Base-by-base conservation (phyloP, 2,329 filamentous ascomycete species). In the Elsinoe ampelina region DNA sequence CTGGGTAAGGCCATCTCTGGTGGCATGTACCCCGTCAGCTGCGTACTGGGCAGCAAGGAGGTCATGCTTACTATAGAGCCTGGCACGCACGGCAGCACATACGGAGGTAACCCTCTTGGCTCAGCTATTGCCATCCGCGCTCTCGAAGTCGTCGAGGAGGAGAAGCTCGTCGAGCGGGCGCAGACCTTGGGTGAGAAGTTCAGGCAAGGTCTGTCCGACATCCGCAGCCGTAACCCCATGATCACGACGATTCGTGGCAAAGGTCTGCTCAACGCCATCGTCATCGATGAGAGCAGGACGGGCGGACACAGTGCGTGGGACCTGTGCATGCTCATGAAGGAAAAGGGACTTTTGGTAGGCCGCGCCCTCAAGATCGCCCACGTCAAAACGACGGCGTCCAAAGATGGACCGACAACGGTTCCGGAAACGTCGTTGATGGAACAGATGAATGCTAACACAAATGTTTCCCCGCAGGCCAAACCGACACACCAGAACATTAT, bases 401-500 rank as follows among this genome's bases (percentile, higher is more conserved):
- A 45, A 26, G 55, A 19, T 68, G 92, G 87, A 90, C 90, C 65
- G 95, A 95, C 80, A 89, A 90, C 42, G 96, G 90, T 10, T 90
- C 95, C 72, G 84, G 92, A 67, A 95, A 95, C 72, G 95, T 96
- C 69, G 95, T 95, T 69, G 58, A 85, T 95, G 61, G 90, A 92
- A 10, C 91, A 52, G 30, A 56, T 22, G 32, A 57, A 52, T 60
- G 57, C 62, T 66, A 62, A 67, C 59, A 35, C 30, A 43, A 39
- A 43, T 10, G 22, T 47, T 54, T 61, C 47, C 19, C 41, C 59
- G 67, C 70, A 95, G 89, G 93, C 93, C 66, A 98, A 98, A 81
- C 93, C 93, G 30, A 98, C 93, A 5, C 93, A 98, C 73, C 86
- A 95, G 68, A 96, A 97, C 73, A 97, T 98, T 71, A 98, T 98